Conservation (phyloP, 768 basidiomycete species). For the Phylloporus sp. region DNA sequence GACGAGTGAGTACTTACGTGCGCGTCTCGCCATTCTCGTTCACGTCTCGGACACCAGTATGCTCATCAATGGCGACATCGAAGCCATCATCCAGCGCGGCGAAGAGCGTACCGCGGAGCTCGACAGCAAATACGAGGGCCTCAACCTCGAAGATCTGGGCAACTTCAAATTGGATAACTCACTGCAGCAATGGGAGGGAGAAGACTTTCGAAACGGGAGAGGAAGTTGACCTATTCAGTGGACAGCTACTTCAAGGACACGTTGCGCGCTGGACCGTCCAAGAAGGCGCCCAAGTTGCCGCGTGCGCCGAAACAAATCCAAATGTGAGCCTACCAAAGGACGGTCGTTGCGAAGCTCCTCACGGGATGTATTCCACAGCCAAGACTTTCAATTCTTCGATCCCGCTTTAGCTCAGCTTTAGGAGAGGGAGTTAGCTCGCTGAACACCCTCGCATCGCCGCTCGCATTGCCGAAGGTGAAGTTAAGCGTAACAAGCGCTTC, state of each 20-base stretch:
- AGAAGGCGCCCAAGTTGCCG: slow-evolving; percentile 79
- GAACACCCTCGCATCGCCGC: slow-evolving; percentile 77
- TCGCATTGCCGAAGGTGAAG: slow-evolving; percentile 86
- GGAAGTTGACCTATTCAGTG: slow-evolving; percentile 91
- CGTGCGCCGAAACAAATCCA: slow-evolving; percentile 84
- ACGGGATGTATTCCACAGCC: slow-evolving; percentile 39
- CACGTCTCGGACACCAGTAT: slow-evolving; percentile 38
- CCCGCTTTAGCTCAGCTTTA: slow-evolving; percentile 73
- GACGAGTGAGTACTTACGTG: slow-evolving; percentile 52
- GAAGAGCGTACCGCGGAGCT: slow-evolving; percentile 87
- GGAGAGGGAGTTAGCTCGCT: slow-evolving; percentile 68
- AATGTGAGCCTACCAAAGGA: slow-evolving; percentile 48
- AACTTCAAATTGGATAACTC: slow-evolving; percentile 95
- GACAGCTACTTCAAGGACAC: slow-evolving; percentile 95
- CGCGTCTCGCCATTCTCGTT: not conserved
- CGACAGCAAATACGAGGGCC: slow-evolving; percentile 85
- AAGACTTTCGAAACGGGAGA: slow-evolving; percentile 95
- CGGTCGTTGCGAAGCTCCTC: not conserved
- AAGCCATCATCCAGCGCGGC: slow-evolving; percentile 85
- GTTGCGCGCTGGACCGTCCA: slow-evolving; percentile 72
- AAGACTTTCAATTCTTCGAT: slow-evolving; percentile 98
- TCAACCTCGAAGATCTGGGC: slow-evolving; percentile 90
- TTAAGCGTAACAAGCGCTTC: slow-evolving; percentile 81
- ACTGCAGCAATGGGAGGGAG: slow-evolving; percentile 93
- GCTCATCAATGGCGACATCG: slow-evolving; percentile 85